Evolutionary conservation across 169 alveolate species (phyloP).

Genomic region (Amoebophrya sp.): DNA sequence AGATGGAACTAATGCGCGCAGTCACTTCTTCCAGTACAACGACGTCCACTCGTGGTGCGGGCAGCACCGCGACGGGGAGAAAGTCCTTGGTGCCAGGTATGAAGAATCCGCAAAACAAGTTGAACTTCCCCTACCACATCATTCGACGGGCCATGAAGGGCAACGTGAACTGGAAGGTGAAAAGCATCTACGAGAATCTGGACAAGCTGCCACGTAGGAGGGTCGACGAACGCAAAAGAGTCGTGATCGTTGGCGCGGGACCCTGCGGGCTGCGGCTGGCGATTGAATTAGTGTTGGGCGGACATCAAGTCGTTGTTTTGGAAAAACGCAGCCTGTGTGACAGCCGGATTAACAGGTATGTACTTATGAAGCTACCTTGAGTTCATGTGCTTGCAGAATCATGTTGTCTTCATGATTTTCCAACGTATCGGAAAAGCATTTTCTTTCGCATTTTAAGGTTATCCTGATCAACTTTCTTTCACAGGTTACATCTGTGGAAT

Average conservation of each 20-base stretch:
- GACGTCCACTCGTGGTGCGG: too few species aligned
- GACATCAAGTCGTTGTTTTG: background rate
- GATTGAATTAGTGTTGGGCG: background rate
- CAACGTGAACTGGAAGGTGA: background rate
- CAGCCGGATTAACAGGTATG: background rate
- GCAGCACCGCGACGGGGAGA: too few species aligned
- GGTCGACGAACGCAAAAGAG: background rate
- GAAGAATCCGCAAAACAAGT: too few species aligned
- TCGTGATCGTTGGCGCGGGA: background rate
- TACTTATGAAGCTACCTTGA: background rate
- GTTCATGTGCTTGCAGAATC: background rate
- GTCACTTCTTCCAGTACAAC: too few species aligned
- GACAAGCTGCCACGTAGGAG: background rate
- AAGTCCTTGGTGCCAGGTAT: too few species aligned
- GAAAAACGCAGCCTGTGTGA: background rate
- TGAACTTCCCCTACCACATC: background rate
- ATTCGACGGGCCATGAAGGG: background rate
- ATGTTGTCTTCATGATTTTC: background rate
- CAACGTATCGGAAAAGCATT: background rate
- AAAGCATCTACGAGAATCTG: background rate
- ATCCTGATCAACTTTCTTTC: background rate
- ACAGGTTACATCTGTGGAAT: background rate
- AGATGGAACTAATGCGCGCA: too few species aligned
- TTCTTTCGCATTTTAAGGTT: background rate
- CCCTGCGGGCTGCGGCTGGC: slow-evolving; percentile 17